Conservation (phyloP, 2,329 filamentous ascomycete species). For the Onygenales sp. region DNA sequence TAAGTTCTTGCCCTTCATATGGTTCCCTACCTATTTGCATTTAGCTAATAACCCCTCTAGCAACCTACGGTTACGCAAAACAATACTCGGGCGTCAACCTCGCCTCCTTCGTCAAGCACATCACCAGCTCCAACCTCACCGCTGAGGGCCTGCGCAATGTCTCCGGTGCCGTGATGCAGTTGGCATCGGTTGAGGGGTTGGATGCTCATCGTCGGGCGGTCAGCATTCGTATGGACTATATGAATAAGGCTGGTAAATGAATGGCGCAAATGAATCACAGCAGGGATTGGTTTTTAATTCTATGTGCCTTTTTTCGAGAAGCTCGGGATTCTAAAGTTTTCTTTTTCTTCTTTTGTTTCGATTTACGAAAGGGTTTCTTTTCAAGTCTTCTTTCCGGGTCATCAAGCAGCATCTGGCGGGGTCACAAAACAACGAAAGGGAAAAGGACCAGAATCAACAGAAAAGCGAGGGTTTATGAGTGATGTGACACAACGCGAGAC, state of each 20-base stretch:
- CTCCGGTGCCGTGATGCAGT: constrained; percentile 81
- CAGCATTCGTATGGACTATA: constrained; percentile 41
- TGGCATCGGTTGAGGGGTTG: constrained; percentile 87
- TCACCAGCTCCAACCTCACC: constrained; percentile 87
- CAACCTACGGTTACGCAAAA: constrained; percentile 95
- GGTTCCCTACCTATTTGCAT: background rate
- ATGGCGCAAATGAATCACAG: background rate
- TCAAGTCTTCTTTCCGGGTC: no score
- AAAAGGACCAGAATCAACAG: no score
- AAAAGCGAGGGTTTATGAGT: no score
- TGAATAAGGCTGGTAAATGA: constrained; percentile 3
- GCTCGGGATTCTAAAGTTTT: no score
- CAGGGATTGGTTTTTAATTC: no score
- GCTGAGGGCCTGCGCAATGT: constrained; percentile 77
- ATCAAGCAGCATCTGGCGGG: no score
- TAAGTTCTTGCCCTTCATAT: constrained; percentile 44
- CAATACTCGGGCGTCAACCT: constrained; percentile 98
- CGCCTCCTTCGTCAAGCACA: constrained; percentile 93
- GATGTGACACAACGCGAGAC: no score
- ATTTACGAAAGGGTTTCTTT: no score
- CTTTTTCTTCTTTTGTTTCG: no score
- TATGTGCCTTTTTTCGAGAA: background rate
- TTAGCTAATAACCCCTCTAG: constrained; percentile 36
- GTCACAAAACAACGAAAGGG: no score
- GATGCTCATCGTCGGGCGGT: constrained; percentile 81